Percentiles rank a stretch among this genome's conserved stretches.
phyloP scores from a whole-genome alignment of 768 basidiomycete genomes.

The Kwoniella mangroviensis region DNA sequence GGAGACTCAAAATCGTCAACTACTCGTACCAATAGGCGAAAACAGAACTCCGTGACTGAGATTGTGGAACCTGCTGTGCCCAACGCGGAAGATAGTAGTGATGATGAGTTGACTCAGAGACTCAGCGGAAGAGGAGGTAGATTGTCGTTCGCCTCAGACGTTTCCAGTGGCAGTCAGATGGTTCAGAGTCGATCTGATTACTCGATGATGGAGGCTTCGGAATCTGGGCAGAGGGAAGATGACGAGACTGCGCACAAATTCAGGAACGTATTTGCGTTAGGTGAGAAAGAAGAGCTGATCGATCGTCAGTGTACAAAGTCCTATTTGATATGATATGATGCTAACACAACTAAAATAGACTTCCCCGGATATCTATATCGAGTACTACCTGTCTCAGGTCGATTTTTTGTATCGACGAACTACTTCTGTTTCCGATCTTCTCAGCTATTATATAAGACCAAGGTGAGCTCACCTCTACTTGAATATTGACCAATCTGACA shows the following conservation, averaged over 20 bases:
- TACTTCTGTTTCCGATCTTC: slow-evolving; percentile 94
- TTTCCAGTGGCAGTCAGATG: slow-evolving; percentile 30
- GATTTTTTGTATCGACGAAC: slow-evolving; percentile 87
- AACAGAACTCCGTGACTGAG: slow-evolving; percentile 38
- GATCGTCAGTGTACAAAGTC: slow-evolving; percentile 70
- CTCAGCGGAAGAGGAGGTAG: slow-evolving; percentile 11
- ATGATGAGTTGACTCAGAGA: slow-evolving; percentile 26
- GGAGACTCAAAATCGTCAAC: slow-evolving; percentile 6
- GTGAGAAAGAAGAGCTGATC: slow-evolving; percentile 81
- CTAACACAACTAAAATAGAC: slow-evolving; percentile 63
- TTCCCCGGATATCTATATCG: slow-evolving; percentile 89
- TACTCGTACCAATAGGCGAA: not conserved
- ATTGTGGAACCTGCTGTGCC: slow-evolving; percentile 42
- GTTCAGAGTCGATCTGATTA: slow-evolving; percentile 62
- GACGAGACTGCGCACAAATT: slow-evolving; percentile 71
- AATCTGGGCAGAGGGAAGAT: slow-evolving; percentile 58
- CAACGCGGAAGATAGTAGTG: slow-evolving; percentile 15
- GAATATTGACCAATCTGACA: slow-evolving; percentile 7
- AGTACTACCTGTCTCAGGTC: slow-evolving; percentile 83
- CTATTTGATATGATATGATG: not conserved
- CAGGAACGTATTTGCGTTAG: slow-evolving; percentile 77
- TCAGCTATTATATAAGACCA: slow-evolving; percentile 78
- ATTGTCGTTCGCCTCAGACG: slow-evolving; percentile 29
- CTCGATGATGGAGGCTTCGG: slow-evolving; percentile 79
- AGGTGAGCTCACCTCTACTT: slow-evolving; percentile 62